Conservation (phyloP, 352 stramenopile genomes). For the Pseudoperonospora humuli region DNA sequence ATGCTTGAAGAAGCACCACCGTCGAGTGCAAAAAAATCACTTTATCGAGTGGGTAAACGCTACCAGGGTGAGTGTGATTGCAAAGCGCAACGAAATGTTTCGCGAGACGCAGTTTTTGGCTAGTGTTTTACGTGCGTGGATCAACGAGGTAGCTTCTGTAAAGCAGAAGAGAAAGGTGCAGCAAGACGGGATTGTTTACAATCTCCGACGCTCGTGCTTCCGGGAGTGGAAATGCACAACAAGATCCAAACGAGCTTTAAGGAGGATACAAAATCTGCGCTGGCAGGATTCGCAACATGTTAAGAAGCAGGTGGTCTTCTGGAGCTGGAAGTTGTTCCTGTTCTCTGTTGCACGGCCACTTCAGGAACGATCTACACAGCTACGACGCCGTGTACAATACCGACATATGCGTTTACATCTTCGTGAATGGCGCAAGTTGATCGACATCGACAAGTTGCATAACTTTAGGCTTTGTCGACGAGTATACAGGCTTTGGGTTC, state of each 20-base stretch:
- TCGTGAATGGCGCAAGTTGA: constrained; percentile 24
- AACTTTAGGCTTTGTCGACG: constrained; percentile 14
- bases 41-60: constrained; percentile 54
- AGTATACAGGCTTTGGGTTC: constrained; percentile 34
- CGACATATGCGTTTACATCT: constrained; percentile 9
- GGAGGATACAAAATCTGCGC: constrained; percentile 15
- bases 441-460: constrained; percentile 17
- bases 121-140: constrained; percentile 33
- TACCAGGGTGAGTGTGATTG: constrained; percentile 46
- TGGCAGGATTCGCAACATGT: constrained; percentile 13
- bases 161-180: constrained; percentile 12
- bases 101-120: constrained; percentile 22
- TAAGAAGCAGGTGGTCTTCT: constrained; percentile 25
- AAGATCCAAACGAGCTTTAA: constrained; percentile 16
- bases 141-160: constrained; percentile 5
- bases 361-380: constrained; percentile 9
- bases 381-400: constrained; percentile 5
- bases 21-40: constrained; percentile 19
- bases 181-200: background rate
- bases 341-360: constrained; percentile 27
- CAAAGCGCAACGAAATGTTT: constrained; percentile 22
- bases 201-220: constrained; percentile 19
- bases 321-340: constrained; percentile 47
- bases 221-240: constrained; percentile 21
- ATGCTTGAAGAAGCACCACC: constrained; percentile 18